Evolutionary conservation across 257 asterid species (phyloP).

Genomic region (Schizonepeta tenuifolia): DNA sequence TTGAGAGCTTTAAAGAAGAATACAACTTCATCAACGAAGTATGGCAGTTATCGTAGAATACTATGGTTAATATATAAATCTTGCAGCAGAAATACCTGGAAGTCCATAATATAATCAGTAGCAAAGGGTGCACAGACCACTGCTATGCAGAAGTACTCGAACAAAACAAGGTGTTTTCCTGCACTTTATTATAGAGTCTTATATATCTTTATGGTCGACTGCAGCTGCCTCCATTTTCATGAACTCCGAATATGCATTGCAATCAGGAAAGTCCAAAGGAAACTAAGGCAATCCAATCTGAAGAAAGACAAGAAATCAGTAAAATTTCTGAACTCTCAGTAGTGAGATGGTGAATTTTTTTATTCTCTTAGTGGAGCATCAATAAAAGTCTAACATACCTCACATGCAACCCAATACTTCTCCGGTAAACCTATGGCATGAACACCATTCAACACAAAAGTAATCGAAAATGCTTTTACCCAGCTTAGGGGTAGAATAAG

Average conservation of each 20-base stretch:
- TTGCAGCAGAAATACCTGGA: conserved; percentile 44
- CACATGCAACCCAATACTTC: conserved; percentile 79
- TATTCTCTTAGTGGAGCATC: background rate
- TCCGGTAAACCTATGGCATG: conserved; percentile 82
- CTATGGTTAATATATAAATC: too few species aligned
- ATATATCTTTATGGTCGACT: conserved; percentile 43
- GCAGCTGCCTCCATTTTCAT: conserved; percentile 60
- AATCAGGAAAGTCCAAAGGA: conserved; percentile 83
- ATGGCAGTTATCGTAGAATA: too few species aligned
- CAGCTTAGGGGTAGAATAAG: conserved; percentile 82
- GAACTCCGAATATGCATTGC: conserved; percentile 58
- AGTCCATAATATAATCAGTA: conserved; percentile 57
- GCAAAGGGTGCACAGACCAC: conserved; percentile 73
- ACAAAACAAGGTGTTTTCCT: conserved; percentile 51
- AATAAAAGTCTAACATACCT: conserved; percentile 47
- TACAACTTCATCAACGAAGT: too few species aligned
- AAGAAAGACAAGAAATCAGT: conserved; percentile 25
- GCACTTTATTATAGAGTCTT: conserved; percentile 38
- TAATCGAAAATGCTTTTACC: conserved; percentile 79
- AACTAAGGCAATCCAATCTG: conserved; percentile 82
- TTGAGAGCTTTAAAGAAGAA: background rate
- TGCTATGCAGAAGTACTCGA: conserved; percentile 67
- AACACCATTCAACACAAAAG: conserved; percentile 71
- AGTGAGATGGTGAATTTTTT: background rate
- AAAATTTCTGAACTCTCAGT: background rate